Evolutionary conservation across 306 rosid species (phyloP), one percentile per base, ranked within the genome.

Genomic region (Gastrolobium bilobum): DNA sequence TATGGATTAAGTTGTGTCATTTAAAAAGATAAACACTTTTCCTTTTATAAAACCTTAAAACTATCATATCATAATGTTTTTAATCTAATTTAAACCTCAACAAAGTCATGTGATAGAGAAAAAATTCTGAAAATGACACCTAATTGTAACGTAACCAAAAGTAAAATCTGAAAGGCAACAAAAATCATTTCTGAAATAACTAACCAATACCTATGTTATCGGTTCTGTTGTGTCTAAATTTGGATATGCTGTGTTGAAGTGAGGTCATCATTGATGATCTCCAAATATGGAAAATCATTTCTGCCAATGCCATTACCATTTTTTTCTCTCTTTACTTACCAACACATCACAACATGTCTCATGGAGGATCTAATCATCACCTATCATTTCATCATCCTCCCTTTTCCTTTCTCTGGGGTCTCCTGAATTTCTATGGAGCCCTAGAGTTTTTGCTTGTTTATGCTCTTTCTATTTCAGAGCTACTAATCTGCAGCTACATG

Each of bases 401-500:
- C 8, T 54, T 82, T 58, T 15, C 59, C 69, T 31, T 54, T 82
- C 72, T 86, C 94, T 84, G 80, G 97, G 97, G 88, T 68, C 83
- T 70, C 86, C 91, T 63, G 5, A 62, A 10, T 82, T 79, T 74
- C 37, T 87, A 56, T 56, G 88, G 83, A 85, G 70, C 89, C 91
- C 94, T 89, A 82, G 91, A 81, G 26, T 20, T 79, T 68, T 82
- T 76, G 66, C 85, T 78, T 57, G 61, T 8, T 64, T 65, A 5
- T 37, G 47, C 40, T 46, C 60, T 30, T 42, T 64, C 68, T 26
- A 51, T 76, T 54, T 58, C 39, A 53, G 51, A 60, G 62, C n/a
- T 10, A 63, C 58, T 64, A 37, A 64, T 68, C 84, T 40, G 78
- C 54, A 84, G 47, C 84, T 84, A 79, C 89, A 90, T 91, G 90